Conservation (phyloP, 2,329 filamentous ascomycete genomes). For the Blastomyces emzantsi region DNA sequence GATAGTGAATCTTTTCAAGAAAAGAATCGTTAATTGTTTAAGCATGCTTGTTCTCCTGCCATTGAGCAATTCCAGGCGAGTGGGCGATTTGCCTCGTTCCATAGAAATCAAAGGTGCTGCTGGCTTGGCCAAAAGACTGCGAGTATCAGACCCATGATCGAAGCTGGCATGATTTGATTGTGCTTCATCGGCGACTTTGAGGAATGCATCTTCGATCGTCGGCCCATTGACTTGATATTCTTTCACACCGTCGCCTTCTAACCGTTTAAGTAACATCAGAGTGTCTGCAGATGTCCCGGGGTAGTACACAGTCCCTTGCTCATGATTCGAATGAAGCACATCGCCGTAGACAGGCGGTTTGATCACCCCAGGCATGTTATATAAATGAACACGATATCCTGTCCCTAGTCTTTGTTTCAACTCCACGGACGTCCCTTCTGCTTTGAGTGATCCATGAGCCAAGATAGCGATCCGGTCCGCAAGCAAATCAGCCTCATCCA, state of each 20-base stretch:
- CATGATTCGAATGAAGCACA: slow-evolving; percentile 12
- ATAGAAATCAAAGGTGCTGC: slow-evolving; percentile 12
- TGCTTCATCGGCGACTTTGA: slow-evolving; percentile 75
- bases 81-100: background rate
- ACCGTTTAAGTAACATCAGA: slow-evolving; percentile 23
- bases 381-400: slow-evolving; percentile 73
- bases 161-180: slow-evolving; percentile 23
- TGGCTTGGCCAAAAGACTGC: background rate
- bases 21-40: slow-evolving; percentile 63
- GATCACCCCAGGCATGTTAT: slow-evolving; percentile 45
- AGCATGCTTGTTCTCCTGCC: slow-evolving; percentile 61
- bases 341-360: slow-evolving; percentile 25
- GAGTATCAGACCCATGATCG: slow-evolving; percentile 1
- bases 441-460: slow-evolving; percentile 73
- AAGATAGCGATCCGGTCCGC: slow-evolving; percentile 83
- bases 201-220: slow-evolving; percentile 86
- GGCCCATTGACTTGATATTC: slow-evolving; percentile 83
- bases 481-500: slow-evolving; percentile 85
- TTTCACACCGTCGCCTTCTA: slow-evolving; percentile 58
- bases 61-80: slow-evolving; percentile 47
- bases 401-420: slow-evolving; percentile 74
- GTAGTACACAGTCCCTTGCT: background rate
- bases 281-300: background rate
- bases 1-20: slow-evolving; percentile 68
- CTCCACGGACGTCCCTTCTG: slow-evolving; percentile 73